Percentiles rank a stretch among this genome's conserved stretches.
phyloP scores from a whole-genome alignment of 2,329 filamentous ascomycete species.

The Whalleya microplaca region DNA sequence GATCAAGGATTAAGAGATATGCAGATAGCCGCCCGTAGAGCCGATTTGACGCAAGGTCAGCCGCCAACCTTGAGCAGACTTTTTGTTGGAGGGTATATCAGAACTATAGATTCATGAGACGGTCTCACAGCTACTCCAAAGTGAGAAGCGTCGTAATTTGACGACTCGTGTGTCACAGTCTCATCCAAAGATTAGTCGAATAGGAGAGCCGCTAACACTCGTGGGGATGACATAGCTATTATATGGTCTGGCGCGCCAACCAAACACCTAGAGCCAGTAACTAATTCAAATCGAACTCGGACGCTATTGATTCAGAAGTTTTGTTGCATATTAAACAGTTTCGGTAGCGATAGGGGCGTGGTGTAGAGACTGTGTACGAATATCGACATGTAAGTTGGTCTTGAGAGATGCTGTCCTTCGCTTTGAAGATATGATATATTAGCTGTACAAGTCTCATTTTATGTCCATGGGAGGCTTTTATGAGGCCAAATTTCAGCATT shows the following conservation, averaged over 20 bases:
- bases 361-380: neutral
- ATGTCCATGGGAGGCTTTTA: no score
- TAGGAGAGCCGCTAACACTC: neutral
- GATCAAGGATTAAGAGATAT: conserved; percentile 24
- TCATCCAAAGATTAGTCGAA: neutral
- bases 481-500: no score
- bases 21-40: conserved; percentile 27
- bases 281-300: neutral
- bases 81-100: neutral
- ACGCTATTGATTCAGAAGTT: neutral
- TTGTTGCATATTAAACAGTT: neutral
- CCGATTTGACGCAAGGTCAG: conserved; percentile 26
- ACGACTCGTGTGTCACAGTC: neutral
- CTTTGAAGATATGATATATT: no score
- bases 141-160: neutral
- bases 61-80: conserved; percentile 7
- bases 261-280: neutral
- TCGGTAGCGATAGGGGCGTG: neutral
- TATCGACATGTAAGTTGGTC: neutral
- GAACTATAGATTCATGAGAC: neutral
- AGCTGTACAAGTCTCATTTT: no score
- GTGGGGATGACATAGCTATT: neutral
- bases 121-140: neutral
- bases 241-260: neutral
- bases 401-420: no score